These are phyloP conservation scores for Umbelopsis ramanniana DNA, from an alignment of 192 early-diverging fungal genomes.

Conservation along the genomic window DNA sequence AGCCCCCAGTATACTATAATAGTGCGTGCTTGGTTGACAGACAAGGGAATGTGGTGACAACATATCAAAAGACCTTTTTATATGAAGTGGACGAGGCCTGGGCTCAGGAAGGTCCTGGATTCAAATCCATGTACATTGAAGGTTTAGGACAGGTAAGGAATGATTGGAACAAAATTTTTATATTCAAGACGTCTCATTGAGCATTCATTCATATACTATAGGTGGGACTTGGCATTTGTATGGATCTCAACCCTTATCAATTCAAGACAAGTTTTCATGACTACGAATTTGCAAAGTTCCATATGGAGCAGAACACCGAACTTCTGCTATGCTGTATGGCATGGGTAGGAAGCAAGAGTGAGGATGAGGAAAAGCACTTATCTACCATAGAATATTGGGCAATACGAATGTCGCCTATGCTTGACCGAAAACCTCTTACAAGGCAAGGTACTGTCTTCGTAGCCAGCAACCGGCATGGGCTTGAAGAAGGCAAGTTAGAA, in stretches of 20 bases:
- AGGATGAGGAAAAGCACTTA: neutral
- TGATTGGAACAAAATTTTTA: neutral
- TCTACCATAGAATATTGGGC: slow-evolving; percentile 38
- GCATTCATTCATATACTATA: slow-evolving; percentile 12
- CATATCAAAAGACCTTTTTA: slow-evolving; percentile 76
- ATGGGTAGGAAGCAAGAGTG: slow-evolving; percentile 56
- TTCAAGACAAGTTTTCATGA: slow-evolving; percentile 66
- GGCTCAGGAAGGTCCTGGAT: slow-evolving; percentile 72
- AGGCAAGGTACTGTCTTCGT: slow-evolving; percentile 21
- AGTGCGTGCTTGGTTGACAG: slow-evolving; percentile 62
- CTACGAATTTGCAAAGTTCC: slow-evolving; percentile 75
- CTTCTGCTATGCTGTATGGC: slow-evolving; percentile 70
- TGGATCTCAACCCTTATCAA: slow-evolving; percentile 82
- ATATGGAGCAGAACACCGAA: slow-evolving; percentile 48
- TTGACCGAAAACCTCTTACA: neutral
- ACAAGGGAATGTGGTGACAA: slow-evolving; percentile 48
- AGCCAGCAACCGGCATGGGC: slow-evolving; percentile 36
- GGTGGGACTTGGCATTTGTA: slow-evolving; percentile 83
- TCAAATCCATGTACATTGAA: slow-evolving; percentile 53
- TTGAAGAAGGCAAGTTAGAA: slow-evolving; percentile 32
- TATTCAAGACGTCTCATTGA: neutral
- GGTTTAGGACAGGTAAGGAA: slow-evolving; percentile 59
- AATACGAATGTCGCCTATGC: slow-evolving; percentile 30
- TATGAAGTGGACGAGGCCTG: slow-evolving; percentile 75
- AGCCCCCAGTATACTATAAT: slow-evolving; percentile 59